A percentile compares a stretch with the other conserved stretches of the same genome.
Evolutionary conservation across 345 rosid species (phyloP).

Genomic region (Eucalyptus globulus): DNA sequence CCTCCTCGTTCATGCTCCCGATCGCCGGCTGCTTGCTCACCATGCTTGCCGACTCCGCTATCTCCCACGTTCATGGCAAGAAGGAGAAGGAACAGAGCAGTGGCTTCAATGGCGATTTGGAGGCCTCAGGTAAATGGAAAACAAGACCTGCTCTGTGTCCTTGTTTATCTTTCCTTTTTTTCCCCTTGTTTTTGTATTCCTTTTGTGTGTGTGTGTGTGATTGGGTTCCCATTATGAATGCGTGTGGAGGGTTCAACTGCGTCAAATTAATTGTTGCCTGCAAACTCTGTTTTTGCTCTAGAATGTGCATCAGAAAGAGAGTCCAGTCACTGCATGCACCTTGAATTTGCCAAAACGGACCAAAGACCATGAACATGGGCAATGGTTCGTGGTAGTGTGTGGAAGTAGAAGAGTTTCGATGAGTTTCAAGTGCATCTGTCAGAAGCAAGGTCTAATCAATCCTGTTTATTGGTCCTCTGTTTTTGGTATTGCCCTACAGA

Average conservation of each 20-base stretch:
- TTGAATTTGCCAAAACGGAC: neutral
- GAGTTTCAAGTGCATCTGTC: neutral
- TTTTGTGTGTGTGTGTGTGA: neutral
- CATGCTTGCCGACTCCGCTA: constrained; percentile 54
- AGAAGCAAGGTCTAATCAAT: neutral
- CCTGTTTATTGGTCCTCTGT: neutral
- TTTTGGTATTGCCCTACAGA: neutral
- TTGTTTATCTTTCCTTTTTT: neutral
- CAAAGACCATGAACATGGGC: neutral
- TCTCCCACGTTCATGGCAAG: constrained; percentile 35
- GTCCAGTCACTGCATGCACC: neutral
- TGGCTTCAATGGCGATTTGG: constrained; percentile 37
- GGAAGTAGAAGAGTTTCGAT: neutral
- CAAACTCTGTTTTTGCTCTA: neutral
- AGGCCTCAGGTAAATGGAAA: constrained; percentile 24
- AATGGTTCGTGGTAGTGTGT: neutral
- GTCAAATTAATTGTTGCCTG: neutral
- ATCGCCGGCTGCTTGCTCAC: constrained; percentile 56
- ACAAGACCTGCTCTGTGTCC: neutral
- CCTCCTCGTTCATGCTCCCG: constrained; percentile 75
- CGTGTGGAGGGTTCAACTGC: neutral
- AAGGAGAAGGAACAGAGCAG: neutral
- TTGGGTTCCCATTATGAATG: neutral
- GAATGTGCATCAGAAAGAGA: neutral
- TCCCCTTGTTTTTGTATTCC: neutral